Conservation (phyloP, 2,329 filamentous ascomycete species). For the Cladophialophora carrionii region DNA sequence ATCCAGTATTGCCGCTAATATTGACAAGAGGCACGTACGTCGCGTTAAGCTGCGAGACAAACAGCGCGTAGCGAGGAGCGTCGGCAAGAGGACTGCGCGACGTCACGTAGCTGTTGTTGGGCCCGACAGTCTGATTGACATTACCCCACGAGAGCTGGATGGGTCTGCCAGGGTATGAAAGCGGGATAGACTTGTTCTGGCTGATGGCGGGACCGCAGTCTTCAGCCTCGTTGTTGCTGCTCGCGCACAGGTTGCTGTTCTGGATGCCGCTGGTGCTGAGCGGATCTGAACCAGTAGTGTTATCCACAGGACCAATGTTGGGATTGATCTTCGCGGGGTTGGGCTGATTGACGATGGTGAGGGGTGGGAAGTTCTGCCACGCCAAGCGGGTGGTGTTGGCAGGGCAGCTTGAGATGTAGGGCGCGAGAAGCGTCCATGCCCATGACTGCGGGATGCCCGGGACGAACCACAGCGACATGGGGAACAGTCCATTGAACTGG, state of each 20-base stretch:
- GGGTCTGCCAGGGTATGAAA: slow-evolving; percentile 73
- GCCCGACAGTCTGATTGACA: slow-evolving; percentile 70
- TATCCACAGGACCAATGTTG: slow-evolving; percentile 32
- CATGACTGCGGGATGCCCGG: slow-evolving; percentile 79
- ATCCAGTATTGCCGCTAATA: slow-evolving; percentile 60
- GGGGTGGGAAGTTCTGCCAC: slow-evolving; percentile 81
- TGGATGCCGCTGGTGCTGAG: slow-evolving; percentile 47
- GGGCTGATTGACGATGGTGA: slow-evolving; percentile 74
- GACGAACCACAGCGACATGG: slow-evolving; percentile 83
- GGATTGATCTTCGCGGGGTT: slow-evolving; percentile 63
- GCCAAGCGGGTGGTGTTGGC: slow-evolving; percentile 71
- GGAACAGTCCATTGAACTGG: slow-evolving; percentile 53
- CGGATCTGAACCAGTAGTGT: slow-evolving; percentile 41
- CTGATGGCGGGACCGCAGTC: slow-evolving; percentile 67
- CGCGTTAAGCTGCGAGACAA: slow-evolving; percentile 76
- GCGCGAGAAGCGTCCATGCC: slow-evolving; percentile 69
- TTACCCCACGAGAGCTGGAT: slow-evolving; percentile 74
- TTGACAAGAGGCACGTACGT: slow-evolving; percentile 69
- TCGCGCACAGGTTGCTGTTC: slow-evolving; percentile 59
- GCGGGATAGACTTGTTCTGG: slow-evolving; percentile 69
- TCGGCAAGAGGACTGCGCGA: slow-evolving; percentile 54
- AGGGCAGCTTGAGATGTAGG: slow-evolving; percentile 58
- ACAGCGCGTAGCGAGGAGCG: slow-evolving; percentile 68
- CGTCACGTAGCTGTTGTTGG: slow-evolving; percentile 84
- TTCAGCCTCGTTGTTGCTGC: slow-evolving; percentile 57